Evolutionary conservation across 1,284 basidiomycete genomes (phyloP), one percentile per base, ranked within the genome.

Genomic region (Trametes versicolor): DNA sequence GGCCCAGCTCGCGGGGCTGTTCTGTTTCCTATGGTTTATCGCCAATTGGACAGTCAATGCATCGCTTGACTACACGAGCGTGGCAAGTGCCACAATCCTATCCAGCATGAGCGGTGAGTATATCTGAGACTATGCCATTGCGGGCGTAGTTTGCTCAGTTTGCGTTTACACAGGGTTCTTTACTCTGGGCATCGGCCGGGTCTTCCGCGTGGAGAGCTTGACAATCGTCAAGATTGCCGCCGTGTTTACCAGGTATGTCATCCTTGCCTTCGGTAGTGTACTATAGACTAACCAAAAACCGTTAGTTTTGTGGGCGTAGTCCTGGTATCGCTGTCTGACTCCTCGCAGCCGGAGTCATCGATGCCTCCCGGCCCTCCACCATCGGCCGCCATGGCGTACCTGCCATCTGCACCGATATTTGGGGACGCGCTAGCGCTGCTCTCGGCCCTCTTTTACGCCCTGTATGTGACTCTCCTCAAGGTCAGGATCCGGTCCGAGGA

Each of bases 381-480:
- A n/a, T 62, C 64, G n/a, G 48, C 55, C 27, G 58, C 54, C 45
- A 63, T 60, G 43, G 55, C 56, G 36, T 55, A 53, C 19, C 62
- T 63, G 51, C 61, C 66, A 58, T 64, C 69, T 32, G 61, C 65
- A 59, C 72, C 83, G 7, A 73, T 92, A 23, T 69, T 94, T 6
- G 96, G 96, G 43, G 96, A 98, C 77, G 68, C 82, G 25, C 83
- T 97, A 9, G 94, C 95, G 0, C 81, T 98, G 43, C 74, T 95
- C 23, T 94, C 93, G 15, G 94, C 95, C 0, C 69, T 94, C 10
- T 93, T 95, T 75, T 99, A 99, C 78, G 93, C 97, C 0, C 78
- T 95, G 56, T 99, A 99, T 78, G 92, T 98, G 39, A 92, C 93
- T 69, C 83, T 98, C 43, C 87, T 99, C 75, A 99, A 99, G 80